Percentiles rank a stretch among this genome's conserved stretches.
These are phyloP conservation scores for Lasiosphaeriaceae sp. DNA, from an alignment of 495 filamentous ascomycete genomes.

Conservation along the genomic window DNA sequence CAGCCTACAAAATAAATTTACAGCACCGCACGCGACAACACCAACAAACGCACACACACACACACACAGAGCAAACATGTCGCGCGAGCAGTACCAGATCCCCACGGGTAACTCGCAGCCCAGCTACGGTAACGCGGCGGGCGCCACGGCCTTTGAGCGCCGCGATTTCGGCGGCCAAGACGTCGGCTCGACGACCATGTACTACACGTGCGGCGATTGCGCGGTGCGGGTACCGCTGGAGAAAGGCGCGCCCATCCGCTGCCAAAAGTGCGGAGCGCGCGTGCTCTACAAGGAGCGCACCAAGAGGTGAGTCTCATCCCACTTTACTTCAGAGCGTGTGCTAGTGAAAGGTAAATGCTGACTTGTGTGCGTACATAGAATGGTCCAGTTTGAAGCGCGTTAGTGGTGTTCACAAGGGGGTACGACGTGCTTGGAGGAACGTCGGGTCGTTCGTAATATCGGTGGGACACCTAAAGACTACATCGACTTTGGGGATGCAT, in stretches of 20 bases:
- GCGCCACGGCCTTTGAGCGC: neutral
- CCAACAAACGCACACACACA: neutral
- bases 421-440: too few relatives aligned
- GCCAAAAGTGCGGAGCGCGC: constrained; percentile 92
- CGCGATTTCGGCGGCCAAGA: constrained; percentile 31
- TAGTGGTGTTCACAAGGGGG: constrained; percentile 36
- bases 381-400: constrained; percentile 98
- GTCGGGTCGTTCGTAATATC: too few relatives aligned
- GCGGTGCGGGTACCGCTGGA: constrained; percentile 74
- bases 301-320: constrained; percentile 65
- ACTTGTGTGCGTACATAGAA: constrained; percentile 41
- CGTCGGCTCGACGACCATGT: constrained; percentile 48
- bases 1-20: too few relatives aligned
- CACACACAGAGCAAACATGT: constrained; percentile 36
- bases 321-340: neutral
- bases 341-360: neutral
- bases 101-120: constrained; percentile 41
- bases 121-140: constrained; percentile 18
- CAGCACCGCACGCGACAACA: neutral
- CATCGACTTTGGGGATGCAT: too few relatives aligned
- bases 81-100: constrained; percentile 60
- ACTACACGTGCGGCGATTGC: constrained; percentile 94
- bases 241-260: constrained; percentile 83
- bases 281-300: constrained; percentile 98
- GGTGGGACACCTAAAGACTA: too few relatives aligned